Evolutionary conservation across 345 rosid genomes (phyloP).

Genomic region (Turritis glabra): DNA sequence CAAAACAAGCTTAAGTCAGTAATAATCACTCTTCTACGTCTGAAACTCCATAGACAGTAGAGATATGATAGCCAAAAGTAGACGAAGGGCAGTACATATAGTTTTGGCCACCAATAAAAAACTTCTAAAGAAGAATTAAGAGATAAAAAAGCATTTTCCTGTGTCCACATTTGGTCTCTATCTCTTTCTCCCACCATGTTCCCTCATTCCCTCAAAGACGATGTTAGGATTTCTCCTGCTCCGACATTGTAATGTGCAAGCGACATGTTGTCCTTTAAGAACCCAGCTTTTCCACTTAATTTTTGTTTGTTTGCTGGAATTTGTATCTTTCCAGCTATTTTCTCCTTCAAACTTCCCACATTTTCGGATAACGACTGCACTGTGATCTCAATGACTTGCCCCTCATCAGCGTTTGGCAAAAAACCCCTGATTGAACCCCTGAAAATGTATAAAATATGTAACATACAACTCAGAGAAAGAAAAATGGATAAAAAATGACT

Average conservation of each 20-base stretch:
- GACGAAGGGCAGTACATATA: slow-evolving; percentile 22
- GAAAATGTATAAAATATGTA: background rate
- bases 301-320: slow-evolving; percentile 89
- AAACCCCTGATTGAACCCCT: background rate
- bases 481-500: background rate
- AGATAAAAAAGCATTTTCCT: slow-evolving; percentile 29
- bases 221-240: slow-evolving; percentile 59
- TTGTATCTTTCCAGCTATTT: slow-evolving; percentile 84
- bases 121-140: slow-evolving; percentile 14
- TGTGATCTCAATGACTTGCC: slow-evolving; percentile 64
- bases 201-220: slow-evolving; percentile 74
- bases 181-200: slow-evolving; percentile 90
- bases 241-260: slow-evolving; percentile 82
- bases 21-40: slow-evolving; percentile 16
- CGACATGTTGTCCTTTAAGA: slow-evolving; percentile 86
- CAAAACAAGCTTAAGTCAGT: slow-evolving; percentile 41
- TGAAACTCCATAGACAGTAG: slow-evolving; percentile 6
- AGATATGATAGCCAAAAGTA: background rate
- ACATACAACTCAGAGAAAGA: background rate
- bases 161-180: slow-evolving; percentile 37
- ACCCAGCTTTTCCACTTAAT: slow-evolving; percentile 85
- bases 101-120: slow-evolving; percentile 3
- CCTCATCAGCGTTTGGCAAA: slow-evolving; percentile 62
- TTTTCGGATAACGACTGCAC: slow-evolving; percentile 76
- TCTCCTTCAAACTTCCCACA: slow-evolving; percentile 85